Base-by-base conservation (phyloP, 164 flowering plant genomes). In the Brasenia schreberi region DNA sequence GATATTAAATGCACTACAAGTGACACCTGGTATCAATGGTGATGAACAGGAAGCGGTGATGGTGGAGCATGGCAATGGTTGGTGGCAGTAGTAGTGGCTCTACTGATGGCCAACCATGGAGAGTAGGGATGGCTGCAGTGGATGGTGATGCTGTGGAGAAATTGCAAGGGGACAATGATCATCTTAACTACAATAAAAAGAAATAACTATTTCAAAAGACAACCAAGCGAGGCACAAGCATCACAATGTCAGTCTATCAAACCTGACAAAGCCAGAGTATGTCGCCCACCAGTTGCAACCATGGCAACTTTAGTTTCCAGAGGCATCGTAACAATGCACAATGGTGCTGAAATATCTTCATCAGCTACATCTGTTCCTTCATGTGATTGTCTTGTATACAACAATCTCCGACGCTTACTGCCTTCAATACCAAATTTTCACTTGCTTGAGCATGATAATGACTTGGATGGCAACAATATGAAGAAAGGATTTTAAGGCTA, bases 281-380 rank as follows among this genome's bases (percentile, higher is more conserved):
- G 99, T 43, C 99, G 92, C 7, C 99, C 99, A 64, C 99, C 99
- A 62, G 97, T 97, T 69, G 99, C 92, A 52, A 95, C 99, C 67
- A 79, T 73, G 19, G 75, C 72, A 27, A 95, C 82, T 76, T 86
- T 85, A 7, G 92, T 89, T 58, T 97, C 97, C 3, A 87, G 87
- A 69, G 75, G 85, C 63, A 95, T 69, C 19, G 89, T 74, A 5
- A 95, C 97, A 18, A 95, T 76, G 73, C 96, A 92, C 39, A 96
- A 96, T 62, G 83, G 74, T 19, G 96, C 97, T 58, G 99, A 88
- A 42, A 82, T 86, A 62, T 70, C 69, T 69, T 89, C 97, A 64
- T 95, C 97, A 45, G 76, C 77, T 19, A 90, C 75, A 62, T 87
- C 71, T 69, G 94, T 85, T 72, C 88, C 81, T 71, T 89, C 94